Evolutionary conservation across 2,329 filamentous ascomycete species (phyloP), one percentile per base, ranked within the genome.

Genomic region (Polychaeton citri): DNA sequence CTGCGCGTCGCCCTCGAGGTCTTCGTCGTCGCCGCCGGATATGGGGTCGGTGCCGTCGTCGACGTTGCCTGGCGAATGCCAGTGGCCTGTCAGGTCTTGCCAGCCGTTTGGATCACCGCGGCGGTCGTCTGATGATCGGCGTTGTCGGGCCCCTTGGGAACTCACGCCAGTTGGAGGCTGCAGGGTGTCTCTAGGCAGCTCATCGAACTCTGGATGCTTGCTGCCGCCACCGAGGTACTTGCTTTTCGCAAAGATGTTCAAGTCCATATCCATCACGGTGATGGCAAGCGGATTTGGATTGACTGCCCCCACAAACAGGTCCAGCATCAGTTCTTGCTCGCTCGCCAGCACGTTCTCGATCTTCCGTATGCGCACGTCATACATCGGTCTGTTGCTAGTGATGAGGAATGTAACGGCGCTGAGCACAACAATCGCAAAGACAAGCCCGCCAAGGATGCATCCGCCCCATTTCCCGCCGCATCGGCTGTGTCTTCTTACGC

Each of bases 261-360:
- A 69, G 54, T 96, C 86, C 53, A 92, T 80, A 32, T 87, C 78
- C 43, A 82, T 78, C 24, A 98, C 76, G 2, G 81, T 81, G 30
- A 98, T 81, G 2, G 85, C 77, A 26, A 96, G 81, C 28, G 95
- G 77, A 48, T 96, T 98, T 1, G 88, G 87, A 54, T 98, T 98
- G 48, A 88, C 70, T 1, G 88, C 90, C 46, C 76, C 76, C 40
- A 98, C 84, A 15, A 83, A 76, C 33, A 98, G 64, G 57, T 98
- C 88, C 50, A 96, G 73, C 75, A 98, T 94, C 30, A 98, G 71
- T 55, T 96, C 87, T 57, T 94, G 84, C 57, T 94, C 84, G 49
- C 84, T 94, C 2, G 87, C 87, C 33, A 96, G 72, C 17, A 98
- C 85, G 46, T 94, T 92, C 49, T 81, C 76, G 46, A 98, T 85